Evolutionary conservation across 257 asterid species (phyloP), one percentile per base, ranked within the genome.

Genomic region (Nicotiana noctiflora): DNA sequence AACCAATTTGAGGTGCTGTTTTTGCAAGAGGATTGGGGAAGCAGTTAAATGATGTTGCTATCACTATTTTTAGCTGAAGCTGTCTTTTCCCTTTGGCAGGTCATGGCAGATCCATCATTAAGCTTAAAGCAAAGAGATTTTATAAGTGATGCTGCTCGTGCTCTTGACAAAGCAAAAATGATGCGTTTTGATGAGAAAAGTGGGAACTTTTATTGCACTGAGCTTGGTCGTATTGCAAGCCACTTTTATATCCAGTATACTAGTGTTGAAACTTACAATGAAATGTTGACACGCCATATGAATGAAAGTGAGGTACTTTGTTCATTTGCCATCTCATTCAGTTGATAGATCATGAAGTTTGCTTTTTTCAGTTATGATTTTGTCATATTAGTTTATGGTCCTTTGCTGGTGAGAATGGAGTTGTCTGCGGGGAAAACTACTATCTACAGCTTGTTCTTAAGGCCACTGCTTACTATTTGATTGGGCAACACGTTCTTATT

Each of bases 111-210:
- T 85, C 99, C 99, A 85, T 89, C 95, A 72, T 83, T 95, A 88
- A 86, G 97, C 90, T 84, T 92, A 85, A 95, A 95, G 88, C 99
- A 93, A 88, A 92, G 97, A 86, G 92, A 92, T 84, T 91, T 95
- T 83, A 92, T 95, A 34, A 88, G 91, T 46, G 98, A 93, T 89
- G 98, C 98, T 81, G 99, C 99, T 63, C 96, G 99, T 80, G 88
- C 97, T 83, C 98, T 95, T 9, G 99, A 95, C 90, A 93, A 88
- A 88, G 99, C 99, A 77, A 95, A 95, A 90, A 95, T 95, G 99
- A 92, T 95, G 99, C 99, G 99, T 63, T 95, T 93, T 79, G 99
- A 95, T 88, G 99, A 95, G 89, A 95, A 95, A 89, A 95, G 99
- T 82, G 99, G 99, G 87, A 95, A 95, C 86, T 93, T 95, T 70